Conservation (phyloP, 2,329 filamentous ascomycete genomes). For the Penicillium griseofulvum region DNA sequence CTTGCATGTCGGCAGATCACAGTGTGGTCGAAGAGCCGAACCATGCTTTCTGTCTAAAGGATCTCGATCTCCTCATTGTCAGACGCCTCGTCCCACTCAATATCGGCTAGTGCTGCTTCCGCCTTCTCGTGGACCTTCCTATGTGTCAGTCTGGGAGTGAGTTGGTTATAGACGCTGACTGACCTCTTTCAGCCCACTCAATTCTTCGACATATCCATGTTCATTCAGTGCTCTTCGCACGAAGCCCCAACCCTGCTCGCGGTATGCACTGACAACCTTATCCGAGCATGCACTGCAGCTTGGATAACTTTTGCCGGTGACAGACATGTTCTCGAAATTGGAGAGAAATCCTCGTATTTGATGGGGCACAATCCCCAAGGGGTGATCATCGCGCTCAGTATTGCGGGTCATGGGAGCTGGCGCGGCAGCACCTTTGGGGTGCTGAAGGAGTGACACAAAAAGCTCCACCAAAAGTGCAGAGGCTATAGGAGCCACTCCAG, state of each 20-base stretch:
- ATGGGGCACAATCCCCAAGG: slow-evolving; percentile 57
- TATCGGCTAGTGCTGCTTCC: slow-evolving; percentile 45
- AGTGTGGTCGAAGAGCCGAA: neutral
- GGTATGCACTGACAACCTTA: slow-evolving; percentile 53
- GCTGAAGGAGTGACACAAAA: slow-evolving; percentile 81
- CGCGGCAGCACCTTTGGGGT: slow-evolving; percentile 57
- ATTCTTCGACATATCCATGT: slow-evolving; percentile 61
- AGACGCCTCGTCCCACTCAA: slow-evolving; percentile 47
- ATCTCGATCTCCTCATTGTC: slow-evolving; percentile 38
- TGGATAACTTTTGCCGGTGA: slow-evolving; percentile 58
- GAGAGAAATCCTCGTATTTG: slow-evolving; percentile 63
- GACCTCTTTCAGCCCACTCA: slow-evolving; percentile 60
- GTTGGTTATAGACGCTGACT: neutral
- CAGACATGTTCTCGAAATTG: slow-evolving; percentile 57
- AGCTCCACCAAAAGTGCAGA: slow-evolving; percentile 89
- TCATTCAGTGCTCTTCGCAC: slow-evolving; percentile 60
- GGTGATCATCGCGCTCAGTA: slow-evolving; percentile 43
- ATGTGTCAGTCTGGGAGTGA: neutral
- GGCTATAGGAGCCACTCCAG: slow-evolving; percentile 87
- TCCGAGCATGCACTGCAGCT: slow-evolving; percentile 63
- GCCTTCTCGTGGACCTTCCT: slow-evolving; percentile 45
- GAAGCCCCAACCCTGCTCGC: slow-evolving; percentile 58
- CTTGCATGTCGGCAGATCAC: neutral
- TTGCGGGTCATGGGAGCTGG: slow-evolving; percentile 35
- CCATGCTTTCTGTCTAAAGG: slow-evolving; percentile 6